Percentiles rank a stretch among this genome's conserved stretches.
Evolutionary conservation across 768 basidiomycete species (phyloP).

Genomic region (Chalciporus piperatus): DNA sequence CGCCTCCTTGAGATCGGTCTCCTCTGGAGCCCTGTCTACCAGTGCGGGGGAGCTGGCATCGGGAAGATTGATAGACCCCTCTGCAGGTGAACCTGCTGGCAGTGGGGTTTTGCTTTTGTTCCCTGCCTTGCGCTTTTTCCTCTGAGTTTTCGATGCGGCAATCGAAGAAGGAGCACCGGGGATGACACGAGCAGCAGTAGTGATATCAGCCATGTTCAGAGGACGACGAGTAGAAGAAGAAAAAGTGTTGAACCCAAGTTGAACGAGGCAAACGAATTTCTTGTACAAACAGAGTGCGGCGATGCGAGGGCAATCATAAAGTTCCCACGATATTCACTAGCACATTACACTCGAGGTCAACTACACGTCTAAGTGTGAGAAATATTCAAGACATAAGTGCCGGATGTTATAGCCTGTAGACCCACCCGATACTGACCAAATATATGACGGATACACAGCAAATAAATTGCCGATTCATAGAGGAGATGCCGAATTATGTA

Average conservation of each 20-base stretch:
- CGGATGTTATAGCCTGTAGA: too few species aligned
- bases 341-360: too few species aligned
- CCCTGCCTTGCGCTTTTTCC: constrained; percentile 69
- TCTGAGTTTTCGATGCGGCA: constrained; percentile 56
- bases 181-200: constrained; percentile 50
- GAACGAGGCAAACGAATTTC: not conserved
- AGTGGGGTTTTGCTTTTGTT: constrained; percentile 40
- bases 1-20: constrained; percentile 45
- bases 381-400: too few species aligned
- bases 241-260: constrained; percentile 1
- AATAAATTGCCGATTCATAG: too few species aligned
- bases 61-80: constrained; percentile 37
- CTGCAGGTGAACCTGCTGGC: constrained; percentile 48
- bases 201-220: constrained; percentile 33
- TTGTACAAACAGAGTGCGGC: not conserved
- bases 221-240: not conserved
- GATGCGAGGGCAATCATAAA: constrained; percentile 3
- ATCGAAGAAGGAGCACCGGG: constrained; percentile 74
- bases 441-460: too few species aligned
- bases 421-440: too few species aligned
- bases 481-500: too few species aligned
- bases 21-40: constrained; percentile 50
- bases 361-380: too few species aligned
- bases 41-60: constrained; percentile 46
- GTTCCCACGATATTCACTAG: constrained; percentile 18